Evolutionary conservation across 805 yeast species (phyloP).

Genomic region (Nakazawaea wyomingensis): DNA sequence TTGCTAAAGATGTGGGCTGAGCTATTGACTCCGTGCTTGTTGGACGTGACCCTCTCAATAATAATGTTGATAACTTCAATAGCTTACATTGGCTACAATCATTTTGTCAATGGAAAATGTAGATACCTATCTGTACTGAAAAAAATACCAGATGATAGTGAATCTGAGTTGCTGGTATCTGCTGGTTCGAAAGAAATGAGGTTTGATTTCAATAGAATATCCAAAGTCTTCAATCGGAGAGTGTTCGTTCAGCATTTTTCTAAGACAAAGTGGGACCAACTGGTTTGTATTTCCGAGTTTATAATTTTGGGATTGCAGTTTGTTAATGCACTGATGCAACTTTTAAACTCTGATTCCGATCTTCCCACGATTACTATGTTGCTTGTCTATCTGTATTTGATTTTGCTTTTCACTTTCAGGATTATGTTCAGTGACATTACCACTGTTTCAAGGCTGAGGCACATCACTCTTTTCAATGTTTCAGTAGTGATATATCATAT

Average conservation of each 20-base stretch:
- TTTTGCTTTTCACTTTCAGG: background rate
- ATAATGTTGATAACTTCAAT: too few relatives aligned
- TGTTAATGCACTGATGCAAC: too few relatives aligned
- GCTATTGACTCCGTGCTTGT: too few relatives aligned
- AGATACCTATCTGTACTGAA: background rate
- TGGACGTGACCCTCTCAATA: too few relatives aligned
- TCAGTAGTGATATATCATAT: conserved; percentile 1
- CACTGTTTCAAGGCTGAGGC: background rate
- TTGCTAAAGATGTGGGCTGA: too few relatives aligned
- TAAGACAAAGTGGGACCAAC: background rate
- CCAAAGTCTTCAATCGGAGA: background rate
- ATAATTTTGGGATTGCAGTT: background rate
- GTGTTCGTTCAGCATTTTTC: background rate
- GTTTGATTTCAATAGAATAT: background rate
- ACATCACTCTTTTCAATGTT: background rate
- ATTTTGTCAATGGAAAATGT: background rate
- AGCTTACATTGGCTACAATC: too few relatives aligned
- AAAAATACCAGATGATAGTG: background rate
- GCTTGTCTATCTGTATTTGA: background rate
- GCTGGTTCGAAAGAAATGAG: background rate
- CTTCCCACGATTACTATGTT: background rate
- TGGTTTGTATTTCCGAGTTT: background rate
- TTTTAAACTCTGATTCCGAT: background rate
- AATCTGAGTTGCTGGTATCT: background rate
- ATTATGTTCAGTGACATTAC: background rate